phyloP scores from a whole-genome alignment of 345 rosid genomes.

The Hibiscus syriacus region DNA sequence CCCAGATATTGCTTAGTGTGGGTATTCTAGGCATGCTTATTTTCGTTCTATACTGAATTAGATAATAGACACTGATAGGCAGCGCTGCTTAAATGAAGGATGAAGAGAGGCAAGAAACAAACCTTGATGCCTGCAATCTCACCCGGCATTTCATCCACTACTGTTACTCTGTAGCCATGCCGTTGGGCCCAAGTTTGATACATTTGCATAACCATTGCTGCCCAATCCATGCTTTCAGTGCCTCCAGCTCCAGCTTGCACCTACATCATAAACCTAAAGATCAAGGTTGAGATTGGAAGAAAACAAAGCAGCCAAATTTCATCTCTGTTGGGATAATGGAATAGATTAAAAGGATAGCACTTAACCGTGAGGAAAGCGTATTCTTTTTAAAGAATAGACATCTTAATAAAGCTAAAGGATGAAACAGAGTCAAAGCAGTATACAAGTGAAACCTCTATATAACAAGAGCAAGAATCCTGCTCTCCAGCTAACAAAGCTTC shows the following conservation, averaged over 20 bases:
- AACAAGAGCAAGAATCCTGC: slow-evolving; percentile 74
- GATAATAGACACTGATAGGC: not conserved
- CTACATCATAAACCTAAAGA: slow-evolving; percentile 26
- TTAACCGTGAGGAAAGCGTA: not conserved
- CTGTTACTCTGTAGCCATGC: slow-evolving; percentile 48
- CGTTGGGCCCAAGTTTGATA: slow-evolving; percentile 75
- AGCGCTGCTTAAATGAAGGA: not conserved
- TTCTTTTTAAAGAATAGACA: not conserved
- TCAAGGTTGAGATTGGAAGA: slow-evolving; percentile 6
- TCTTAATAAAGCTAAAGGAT: not conserved
- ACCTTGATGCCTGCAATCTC: slow-evolving; percentile 98
- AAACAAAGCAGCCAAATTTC: not conserved
- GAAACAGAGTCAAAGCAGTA: slow-evolving; percentile 5
- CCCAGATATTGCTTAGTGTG: not conserved
- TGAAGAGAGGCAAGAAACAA: slow-evolving; percentile 14
- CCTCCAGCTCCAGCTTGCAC: slow-evolving; percentile 99
- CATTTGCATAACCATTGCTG: slow-evolving; percentile 93
- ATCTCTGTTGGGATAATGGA: too few species aligned
- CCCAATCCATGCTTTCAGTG: slow-evolving; percentile 99
- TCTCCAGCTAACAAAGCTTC: slow-evolving; percentile 83
- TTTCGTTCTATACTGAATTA: not conserved
- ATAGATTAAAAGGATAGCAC: too few species aligned
- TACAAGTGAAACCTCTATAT: slow-evolving; percentile 51
- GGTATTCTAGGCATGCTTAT: not conserved
- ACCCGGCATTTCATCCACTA: slow-evolving; percentile 87